Evolutionary conservation across 148 eudicot genomes (phyloP), one percentile per base, ranked within the genome.

Genomic region (Polygonum maritimum): DNA sequence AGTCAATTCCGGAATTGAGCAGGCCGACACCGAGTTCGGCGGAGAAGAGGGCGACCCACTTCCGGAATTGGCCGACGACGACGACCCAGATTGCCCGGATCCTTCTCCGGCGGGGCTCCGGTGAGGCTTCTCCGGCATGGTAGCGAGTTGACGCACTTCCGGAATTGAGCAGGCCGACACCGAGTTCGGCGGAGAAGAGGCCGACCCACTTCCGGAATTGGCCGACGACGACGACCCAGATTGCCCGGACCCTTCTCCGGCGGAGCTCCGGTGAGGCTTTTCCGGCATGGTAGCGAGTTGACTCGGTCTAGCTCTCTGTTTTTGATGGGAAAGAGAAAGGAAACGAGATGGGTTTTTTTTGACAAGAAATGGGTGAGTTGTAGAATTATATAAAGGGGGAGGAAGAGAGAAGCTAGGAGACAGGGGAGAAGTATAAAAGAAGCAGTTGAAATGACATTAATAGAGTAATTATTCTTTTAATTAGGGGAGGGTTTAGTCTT

Each of bases 201-300:
- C 38, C 6, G 71, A 67, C 71, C 71, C 71, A 5, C 39, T 67
- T 67, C 44, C 44, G 44, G 71, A 67, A 15, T 14, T 2, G 1
- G 41, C 19, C 38, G 21, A 67, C 7, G 71, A 15, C 3, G 71
- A 16, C 71, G 71, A 67, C 71, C 71, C 31, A 26, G 31, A 26
- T 26, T 26, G 31, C 31, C 31, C 31, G 31, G 31, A 26, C 1
- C 31, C 31, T 26, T 26, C 31, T 26, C 31, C 31, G 31, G 31
- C 31, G 31, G 31, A 1, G 31, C 31, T 26, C 31, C 31, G 31
- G 31, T 26, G 31, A 26, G 31, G 31, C 31, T 26, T 26, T 26
- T 26, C 31, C 31, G 71, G 44, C 71, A 67, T 67, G 71, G 71
- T 21, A 67, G 44, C 71, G 71, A 67, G 44, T 38, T 60, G 69